Percentiles rank a stretch among this genome's conserved stretches.
Conservation (phyloP, 129 eudicot genomes). For the Lonicera japonica region DNA sequence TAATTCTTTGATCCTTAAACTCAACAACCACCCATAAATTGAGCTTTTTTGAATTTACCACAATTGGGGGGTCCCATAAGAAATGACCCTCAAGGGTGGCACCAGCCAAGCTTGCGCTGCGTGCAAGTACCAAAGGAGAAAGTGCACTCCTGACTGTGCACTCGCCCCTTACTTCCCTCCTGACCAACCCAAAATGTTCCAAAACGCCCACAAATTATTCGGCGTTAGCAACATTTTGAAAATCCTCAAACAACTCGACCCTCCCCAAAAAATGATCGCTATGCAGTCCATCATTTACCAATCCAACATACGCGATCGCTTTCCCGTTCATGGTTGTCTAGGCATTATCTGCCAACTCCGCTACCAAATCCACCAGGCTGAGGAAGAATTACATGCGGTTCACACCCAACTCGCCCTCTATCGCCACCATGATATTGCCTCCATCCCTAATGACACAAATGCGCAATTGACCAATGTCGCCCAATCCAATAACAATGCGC, state of each 20-base stretch:
- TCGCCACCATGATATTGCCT: conserved; percentile 43
- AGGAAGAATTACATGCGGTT: conserved; percentile 58
- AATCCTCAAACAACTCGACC: conserved; percentile 46
- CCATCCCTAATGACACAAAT: too few relatives aligned
- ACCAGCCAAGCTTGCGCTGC: conserved; percentile 93
- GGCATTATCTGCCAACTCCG: conserved; percentile 37
- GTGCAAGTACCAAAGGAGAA: conserved; percentile 75
- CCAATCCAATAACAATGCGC: too few relatives aligned
- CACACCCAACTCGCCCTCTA: conserved; percentile 37
- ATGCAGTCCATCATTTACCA: conserved; percentile 67
- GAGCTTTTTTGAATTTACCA: neutral
- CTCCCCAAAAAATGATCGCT: conserved; percentile 40
- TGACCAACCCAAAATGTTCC: conserved; percentile 68
- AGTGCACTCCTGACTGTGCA: conserved; percentile 68
- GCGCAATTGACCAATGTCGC: too few relatives aligned
- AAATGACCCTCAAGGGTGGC: conserved; percentile 86
- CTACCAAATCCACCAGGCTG: conserved; percentile 29
- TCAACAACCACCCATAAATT: neutral
- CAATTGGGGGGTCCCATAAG: neutral
- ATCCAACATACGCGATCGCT: conserved; percentile 52
- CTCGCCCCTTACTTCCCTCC: conserved; percentile 91
- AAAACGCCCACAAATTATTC: conserved; percentile 59
- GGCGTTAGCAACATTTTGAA: conserved; percentile 64
- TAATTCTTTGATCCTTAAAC: neutral
- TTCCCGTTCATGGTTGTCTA: conserved; percentile 69